phyloP scores from a whole-genome alignment of 1,139 yeast species.

The Protomyces arabidopsidicola region DNA sequence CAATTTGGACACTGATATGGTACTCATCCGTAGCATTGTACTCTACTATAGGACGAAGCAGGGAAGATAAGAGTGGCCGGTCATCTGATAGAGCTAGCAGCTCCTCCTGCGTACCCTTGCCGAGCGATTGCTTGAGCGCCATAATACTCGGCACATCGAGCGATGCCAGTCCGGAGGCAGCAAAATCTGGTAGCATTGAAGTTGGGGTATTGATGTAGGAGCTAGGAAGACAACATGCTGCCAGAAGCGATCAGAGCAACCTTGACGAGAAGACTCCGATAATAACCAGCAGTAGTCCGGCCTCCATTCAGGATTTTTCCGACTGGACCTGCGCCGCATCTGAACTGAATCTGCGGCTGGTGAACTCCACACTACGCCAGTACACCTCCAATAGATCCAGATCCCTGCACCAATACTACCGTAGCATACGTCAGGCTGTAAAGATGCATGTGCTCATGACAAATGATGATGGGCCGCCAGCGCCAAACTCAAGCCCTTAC shows the following conservation, averaged over 20 bases:
- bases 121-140: not conserved
- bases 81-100: not conserved
- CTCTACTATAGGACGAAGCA: not conserved
- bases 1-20: constrained; percentile 5
- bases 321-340: not conserved
- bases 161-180: not conserved
- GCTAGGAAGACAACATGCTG: too few species aligned
- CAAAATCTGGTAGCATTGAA: not conserved
- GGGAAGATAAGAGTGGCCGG: not conserved
- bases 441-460: constrained; percentile 46
- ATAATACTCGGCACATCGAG: not conserved
- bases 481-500: constrained; percentile 76
- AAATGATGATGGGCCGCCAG: constrained; percentile 94
- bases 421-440: not conserved
- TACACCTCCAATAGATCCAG: too few species aligned
- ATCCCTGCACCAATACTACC: too few species aligned
- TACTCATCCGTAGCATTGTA: not conserved
- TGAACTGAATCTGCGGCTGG: not conserved
- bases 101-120: not conserved
- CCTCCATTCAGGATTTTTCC: too few species aligned
- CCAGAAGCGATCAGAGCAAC: too few species aligned
- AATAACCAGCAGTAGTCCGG: too few species aligned
- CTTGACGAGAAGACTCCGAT: too few species aligned
- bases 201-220: too few species aligned
- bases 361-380: not conserved